Evolutionary conservation across 257 asterid genomes (phyloP).

Genomic region (Forsythia suspensa): DNA sequence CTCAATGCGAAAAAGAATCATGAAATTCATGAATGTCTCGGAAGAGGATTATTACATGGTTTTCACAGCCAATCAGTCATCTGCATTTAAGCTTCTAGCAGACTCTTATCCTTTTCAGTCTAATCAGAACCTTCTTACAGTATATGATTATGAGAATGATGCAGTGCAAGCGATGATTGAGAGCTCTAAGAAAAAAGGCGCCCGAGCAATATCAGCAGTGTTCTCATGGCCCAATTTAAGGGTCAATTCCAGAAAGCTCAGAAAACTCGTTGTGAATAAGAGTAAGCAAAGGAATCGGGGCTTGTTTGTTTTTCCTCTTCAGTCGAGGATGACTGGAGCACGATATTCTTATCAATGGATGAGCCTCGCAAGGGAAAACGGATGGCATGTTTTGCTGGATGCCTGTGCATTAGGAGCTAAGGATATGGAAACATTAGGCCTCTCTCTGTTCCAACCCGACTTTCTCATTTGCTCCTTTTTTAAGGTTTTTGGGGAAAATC

Average conservation of each 20-base stretch:
- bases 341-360: conserved; percentile 81
- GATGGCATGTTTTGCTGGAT: conserved; percentile 83
- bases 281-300: conserved; percentile 44
- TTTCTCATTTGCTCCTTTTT: conserved; percentile 66
- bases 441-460: conserved; percentile 74
- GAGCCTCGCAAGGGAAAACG: conserved; percentile 73
- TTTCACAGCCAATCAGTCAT: conserved; percentile 69
- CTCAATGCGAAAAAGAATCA: conserved; percentile 46
- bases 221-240: conserved; percentile 75
- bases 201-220: conserved; percentile 47
- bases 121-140: conserved; percentile 47
- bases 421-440: conserved; percentile 90
- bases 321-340: conserved; percentile 66
- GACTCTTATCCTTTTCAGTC: conserved; percentile 66
- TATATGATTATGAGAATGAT: conserved; percentile 65
- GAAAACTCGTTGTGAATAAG: conserved; percentile 42
- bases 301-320: conserved; percentile 73
- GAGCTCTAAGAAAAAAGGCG: conserved; percentile 44
- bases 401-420: conserved; percentile 78
- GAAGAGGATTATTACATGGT: conserved; percentile 70
- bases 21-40: conserved; percentile 58
- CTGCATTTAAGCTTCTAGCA: conserved; percentile 68
- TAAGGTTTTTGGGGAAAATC: conserved; percentile 82
- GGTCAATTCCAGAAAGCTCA: conserved; percentile 49
- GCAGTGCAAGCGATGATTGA: conserved; percentile 53